phyloP scores from a whole-genome alignment of 2,329 filamentous ascomycete species.

The Sporothrix dimorphospora region DNA sequence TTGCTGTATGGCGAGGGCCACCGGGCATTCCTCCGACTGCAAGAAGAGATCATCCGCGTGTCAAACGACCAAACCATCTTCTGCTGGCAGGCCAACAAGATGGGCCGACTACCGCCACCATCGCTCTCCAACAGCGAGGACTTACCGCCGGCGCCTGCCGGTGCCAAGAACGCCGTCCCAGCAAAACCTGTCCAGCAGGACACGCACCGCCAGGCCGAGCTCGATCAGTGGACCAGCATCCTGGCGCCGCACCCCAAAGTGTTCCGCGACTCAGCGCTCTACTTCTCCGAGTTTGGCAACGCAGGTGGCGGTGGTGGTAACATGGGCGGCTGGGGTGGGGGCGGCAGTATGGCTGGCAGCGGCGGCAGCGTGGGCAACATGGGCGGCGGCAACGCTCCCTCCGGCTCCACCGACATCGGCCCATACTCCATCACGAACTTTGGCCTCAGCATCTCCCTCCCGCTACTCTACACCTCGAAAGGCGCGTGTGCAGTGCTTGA shows the following conservation, averaged over 20 bases:
- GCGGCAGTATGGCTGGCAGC: background rate
- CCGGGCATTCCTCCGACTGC: constrained; percentile 33
- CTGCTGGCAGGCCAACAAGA: constrained; percentile 33
- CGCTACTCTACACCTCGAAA: constrained; percentile 29
- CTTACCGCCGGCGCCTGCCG: background rate
- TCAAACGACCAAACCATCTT: constrained; percentile 35
- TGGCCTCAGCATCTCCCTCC: constrained; percentile 31
- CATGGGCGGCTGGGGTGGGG: background rate
- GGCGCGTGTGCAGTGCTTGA: constrained; percentile 31
- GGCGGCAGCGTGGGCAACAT: background rate
- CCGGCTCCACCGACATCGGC: background rate
- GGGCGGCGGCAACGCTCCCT: background rate
- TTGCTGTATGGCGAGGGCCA: constrained; percentile 34
- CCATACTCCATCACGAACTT: constrained; percentile 33
- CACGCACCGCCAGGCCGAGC: constrained; percentile 13
- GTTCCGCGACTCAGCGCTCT: constrained; percentile 27
- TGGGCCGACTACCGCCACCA: background rate
- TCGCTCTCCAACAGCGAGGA: background rate
- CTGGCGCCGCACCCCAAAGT: constrained; percentile 31
- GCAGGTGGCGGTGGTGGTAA: background rate
- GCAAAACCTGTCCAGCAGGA: background rate
- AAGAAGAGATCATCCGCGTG: constrained; percentile 33
- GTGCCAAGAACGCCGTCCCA: background rate
- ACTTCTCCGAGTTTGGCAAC: constrained; percentile 18
- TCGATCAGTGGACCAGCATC: constrained; percentile 31